Percentiles rank a stretch among this genome's conserved stretches.
Evolutionary conservation across 768 basidiomycete species (phyloP).

Genomic region (Suillus subaureus): DNA sequence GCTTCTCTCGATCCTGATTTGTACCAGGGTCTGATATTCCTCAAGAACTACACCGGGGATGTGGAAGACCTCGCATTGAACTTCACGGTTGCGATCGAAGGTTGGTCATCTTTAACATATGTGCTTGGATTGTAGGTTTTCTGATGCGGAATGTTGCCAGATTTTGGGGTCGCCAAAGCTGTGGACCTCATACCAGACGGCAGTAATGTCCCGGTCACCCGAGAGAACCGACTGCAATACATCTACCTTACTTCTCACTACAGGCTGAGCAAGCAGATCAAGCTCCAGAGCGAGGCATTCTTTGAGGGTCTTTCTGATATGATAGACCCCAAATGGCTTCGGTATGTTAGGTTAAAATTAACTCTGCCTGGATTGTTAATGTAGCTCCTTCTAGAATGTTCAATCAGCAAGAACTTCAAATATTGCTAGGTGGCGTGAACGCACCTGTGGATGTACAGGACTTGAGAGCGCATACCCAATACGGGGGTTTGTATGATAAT

Average conservation of each 20-base stretch:
- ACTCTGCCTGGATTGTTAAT: conserved; percentile 12
- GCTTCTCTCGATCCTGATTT: conserved; percentile 89
- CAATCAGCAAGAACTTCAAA: conserved; percentile 94
- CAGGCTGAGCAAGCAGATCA: conserved; percentile 87
- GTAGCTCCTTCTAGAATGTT: conserved; percentile 70
- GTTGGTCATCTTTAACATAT: conserved; percentile 41
- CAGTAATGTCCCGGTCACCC: conserved; percentile 80
- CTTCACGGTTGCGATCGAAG: conserved; percentile 86
- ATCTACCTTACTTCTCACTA: conserved; percentile 90
- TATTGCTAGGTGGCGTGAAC: conserved; percentile 87
- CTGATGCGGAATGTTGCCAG: conserved; percentile 38
- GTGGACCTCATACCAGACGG: conserved; percentile 84
- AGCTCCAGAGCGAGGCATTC: conserved; percentile 79
- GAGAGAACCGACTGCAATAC: conserved; percentile 87
- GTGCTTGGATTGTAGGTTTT: neutral
- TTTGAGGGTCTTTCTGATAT: conserved; percentile 93
- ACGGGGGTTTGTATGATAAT: conserved; percentile 79
- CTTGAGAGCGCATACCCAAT: conserved; percentile 72
- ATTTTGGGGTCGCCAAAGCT: conserved; percentile 78
- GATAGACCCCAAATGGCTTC: conserved; percentile 88
- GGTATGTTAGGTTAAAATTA: conserved; percentile 39
- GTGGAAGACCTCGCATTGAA: conserved; percentile 88
- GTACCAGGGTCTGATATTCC: conserved; percentile 88
- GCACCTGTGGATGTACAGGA: conserved; percentile 85
- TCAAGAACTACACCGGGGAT: conserved; percentile 89